Conservation (phyloP, 805 yeast species). For the Phaffomyces antillensis region DNA sequence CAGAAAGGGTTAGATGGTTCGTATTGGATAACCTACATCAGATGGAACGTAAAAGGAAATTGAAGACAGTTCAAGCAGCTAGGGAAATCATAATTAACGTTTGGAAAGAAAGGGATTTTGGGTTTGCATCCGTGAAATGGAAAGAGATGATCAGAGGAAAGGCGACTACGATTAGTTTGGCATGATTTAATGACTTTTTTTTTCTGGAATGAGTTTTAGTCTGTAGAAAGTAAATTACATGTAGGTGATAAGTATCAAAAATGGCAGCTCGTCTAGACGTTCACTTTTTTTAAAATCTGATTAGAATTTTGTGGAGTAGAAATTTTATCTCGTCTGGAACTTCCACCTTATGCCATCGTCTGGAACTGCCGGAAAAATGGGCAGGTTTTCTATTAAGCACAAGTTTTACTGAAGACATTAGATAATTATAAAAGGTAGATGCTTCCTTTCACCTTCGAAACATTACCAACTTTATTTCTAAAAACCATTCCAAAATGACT, state of each 20-base stretch:
- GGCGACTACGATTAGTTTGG: conserved; percentile 32
- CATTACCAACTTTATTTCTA: not conserved
- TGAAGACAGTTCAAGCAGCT: conserved; percentile 33
- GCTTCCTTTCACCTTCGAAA: not conserved
- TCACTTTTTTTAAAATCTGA: not conserved
- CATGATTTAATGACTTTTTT: conserved; percentile 16
- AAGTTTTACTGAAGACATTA: no score
- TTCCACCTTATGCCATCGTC: no score
- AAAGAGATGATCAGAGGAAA: conserved; percentile 30
- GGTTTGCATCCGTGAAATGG: conserved; percentile 26
- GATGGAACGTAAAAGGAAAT: conserved; percentile 31
- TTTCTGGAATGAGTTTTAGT: not conserved
- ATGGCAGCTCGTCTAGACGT: conserved; percentile 4
- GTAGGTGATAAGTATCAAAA: not conserved
- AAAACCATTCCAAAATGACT: conserved; percentile 3
- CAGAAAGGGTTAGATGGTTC: conserved; percentile 33
- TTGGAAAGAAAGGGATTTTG: conserved; percentile 36
- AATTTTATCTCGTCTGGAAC: no score
- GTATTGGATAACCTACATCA: conserved; percentile 27
- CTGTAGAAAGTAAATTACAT: no score
- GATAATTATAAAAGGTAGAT: not conserved
- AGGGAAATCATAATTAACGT: conserved; percentile 27
- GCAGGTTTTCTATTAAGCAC: no score
- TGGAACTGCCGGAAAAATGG: no score
- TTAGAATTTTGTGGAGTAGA: not conserved